Percentiles rank a stretch among this genome's conserved stretches.
Conservation (phyloP, 2,329 filamentous ascomycete genomes). For the Fonsecaea nubica region DNA sequence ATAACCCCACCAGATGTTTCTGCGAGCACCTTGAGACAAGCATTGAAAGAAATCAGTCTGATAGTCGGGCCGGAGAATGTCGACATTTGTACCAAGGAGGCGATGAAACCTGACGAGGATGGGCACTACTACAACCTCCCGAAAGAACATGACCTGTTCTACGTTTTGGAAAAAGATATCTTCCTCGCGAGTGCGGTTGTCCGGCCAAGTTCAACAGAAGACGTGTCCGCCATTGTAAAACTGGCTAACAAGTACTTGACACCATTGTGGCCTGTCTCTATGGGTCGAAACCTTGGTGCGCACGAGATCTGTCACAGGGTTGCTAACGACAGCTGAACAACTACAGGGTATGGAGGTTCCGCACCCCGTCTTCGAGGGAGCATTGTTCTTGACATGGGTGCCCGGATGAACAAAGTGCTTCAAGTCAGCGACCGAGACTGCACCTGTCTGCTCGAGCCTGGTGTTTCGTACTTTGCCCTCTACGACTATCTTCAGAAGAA, state of each 20-base stretch:
- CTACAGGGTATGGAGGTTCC: conserved; percentile 56
- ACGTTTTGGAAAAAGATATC: conserved; percentile 21
- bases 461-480: conserved; percentile 56
- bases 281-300: conserved; percentile 51
- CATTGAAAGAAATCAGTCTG: neutral
- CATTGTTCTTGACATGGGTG: conserved; percentile 53
- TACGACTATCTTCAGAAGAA: conserved; percentile 51
- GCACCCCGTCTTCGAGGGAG: conserved; percentile 54
- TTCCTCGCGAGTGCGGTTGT: conserved; percentile 17
- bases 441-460: conserved; percentile 48
- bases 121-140: conserved; percentile 21
- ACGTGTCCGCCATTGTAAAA: conserved; percentile 42
- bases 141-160: conserved; percentile 22
- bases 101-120: conserved; percentile 18
- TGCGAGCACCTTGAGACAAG: neutral
- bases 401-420: conserved; percentile 44
- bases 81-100: conserved; percentile 6
- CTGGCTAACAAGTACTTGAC: conserved; percentile 45
- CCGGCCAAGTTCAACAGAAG: conserved; percentile 42
- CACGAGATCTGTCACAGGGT: neutral
- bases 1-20: conserved; percentile 18
- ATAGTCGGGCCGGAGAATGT: conserved; percentile 20
- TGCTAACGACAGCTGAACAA: neutral
- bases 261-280: conserved; percentile 45
- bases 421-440: conserved; percentile 44